Evolutionary conservation across 2,329 filamentous ascomycete species (phyloP).

Genomic region (Teratosphaeriaceae sp.): DNA sequence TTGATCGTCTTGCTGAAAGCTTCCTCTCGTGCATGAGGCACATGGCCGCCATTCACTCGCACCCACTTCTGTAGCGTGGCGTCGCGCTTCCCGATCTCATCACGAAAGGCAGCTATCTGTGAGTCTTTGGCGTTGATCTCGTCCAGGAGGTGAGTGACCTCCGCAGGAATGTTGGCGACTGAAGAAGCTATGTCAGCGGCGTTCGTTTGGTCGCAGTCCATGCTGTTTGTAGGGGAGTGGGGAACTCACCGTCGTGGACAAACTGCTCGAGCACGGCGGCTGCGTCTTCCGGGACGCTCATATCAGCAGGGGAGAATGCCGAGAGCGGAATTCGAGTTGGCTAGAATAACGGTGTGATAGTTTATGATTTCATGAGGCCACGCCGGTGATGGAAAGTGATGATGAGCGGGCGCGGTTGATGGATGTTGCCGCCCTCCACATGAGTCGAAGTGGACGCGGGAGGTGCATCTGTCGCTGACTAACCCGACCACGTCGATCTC

Average conservation of each 20-base stretch:
- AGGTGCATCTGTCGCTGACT: background rate
- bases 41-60: slow-evolving; percentile 66
- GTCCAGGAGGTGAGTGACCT: slow-evolving; percentile 76
- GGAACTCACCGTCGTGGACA: slow-evolving; percentile 57
- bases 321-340: no score
- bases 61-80: slow-evolving; percentile 74
- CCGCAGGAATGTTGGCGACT: slow-evolving; percentile 73
- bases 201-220: no score
- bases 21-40: slow-evolving; percentile 69
- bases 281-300: slow-evolving; percentile 48
- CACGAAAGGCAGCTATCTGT: slow-evolving; percentile 60
- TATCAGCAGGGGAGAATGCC: background rate
- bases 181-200: no score
- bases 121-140: slow-evolving; percentile 77
- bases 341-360: no score
- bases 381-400: no score
- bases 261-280: slow-evolving; percentile 73
- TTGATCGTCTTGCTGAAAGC: slow-evolving; percentile 57
- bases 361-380: no score
- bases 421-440: background rate
- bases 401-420: background rate
- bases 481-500: background rate
- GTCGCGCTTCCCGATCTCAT: slow-evolving; percentile 65
- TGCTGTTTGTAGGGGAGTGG: background rate
- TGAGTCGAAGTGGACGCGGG: no score